phyloP scores from a whole-genome alignment of 208 protist species.

The Leishmania tarentolae region DNA sequence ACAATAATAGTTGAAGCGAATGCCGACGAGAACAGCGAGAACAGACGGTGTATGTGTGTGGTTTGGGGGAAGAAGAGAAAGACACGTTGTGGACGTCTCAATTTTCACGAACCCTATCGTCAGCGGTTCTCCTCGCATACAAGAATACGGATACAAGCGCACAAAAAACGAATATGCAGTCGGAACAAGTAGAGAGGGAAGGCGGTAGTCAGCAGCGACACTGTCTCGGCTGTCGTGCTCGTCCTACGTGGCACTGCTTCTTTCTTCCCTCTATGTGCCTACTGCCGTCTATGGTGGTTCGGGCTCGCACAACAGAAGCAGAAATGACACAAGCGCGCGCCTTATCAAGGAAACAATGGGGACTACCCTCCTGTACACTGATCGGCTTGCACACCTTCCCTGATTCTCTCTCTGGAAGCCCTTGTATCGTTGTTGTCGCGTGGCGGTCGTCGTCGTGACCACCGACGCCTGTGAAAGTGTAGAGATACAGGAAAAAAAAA shows the following conservation, averaged over 20 bases:
- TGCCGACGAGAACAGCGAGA: not conserved
- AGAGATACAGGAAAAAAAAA: too few relatives aligned
- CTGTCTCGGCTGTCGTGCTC: not conserved
- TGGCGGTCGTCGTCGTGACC: not conserved
- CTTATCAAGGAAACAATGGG: not conserved
- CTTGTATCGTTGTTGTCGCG: not conserved
- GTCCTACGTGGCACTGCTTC: not conserved
- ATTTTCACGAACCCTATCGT: not conserved
- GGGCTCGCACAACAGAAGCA: not conserved
- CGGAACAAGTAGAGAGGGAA: not conserved
- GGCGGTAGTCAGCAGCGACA: not conserved
- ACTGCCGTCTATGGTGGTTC: not conserved
- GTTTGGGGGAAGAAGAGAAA: too few relatives aligned
- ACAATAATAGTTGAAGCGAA: not conserved
- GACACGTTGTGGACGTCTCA: not conserved
- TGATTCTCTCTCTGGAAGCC: not conserved
- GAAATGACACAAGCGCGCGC: not conserved
- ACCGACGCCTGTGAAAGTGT: not conserved
- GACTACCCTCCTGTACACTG: not conserved
- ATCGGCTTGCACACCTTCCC: not conserved
- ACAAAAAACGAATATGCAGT: not conserved
- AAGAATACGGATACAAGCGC: not conserved
- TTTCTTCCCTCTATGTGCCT: not conserved
- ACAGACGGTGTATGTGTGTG: too few relatives aligned
- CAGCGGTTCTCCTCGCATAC: not conserved